Evolutionary conservation across 352 stramenopile genomes (phyloP).

Genomic region (Globisporangium heterothallicum): DNA sequence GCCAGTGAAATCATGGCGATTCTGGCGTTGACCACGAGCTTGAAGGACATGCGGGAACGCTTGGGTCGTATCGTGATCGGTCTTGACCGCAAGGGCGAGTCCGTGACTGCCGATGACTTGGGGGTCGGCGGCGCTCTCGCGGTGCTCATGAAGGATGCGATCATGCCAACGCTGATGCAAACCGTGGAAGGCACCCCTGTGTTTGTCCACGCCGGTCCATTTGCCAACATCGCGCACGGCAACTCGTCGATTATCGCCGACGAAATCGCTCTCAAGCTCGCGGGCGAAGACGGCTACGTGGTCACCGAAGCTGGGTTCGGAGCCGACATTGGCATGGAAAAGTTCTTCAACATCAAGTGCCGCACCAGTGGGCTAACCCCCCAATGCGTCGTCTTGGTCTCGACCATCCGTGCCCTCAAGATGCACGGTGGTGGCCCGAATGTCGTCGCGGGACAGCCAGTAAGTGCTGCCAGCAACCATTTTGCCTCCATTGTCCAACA

Average conservation of each 20-base stretch:
- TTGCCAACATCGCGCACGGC: slow-evolving; percentile 97
- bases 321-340: slow-evolving; percentile 95
- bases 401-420: slow-evolving; percentile 97
- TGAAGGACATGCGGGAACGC: slow-evolving; percentile 93
- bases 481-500: not conserved
- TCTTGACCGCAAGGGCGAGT: slow-evolving; percentile 64
- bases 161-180: slow-evolving; percentile 98
- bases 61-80: slow-evolving; percentile 94
- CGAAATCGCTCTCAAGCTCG: slow-evolving; percentile 91
- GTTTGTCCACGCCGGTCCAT: slow-evolving; percentile 97
- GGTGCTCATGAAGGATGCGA: slow-evolving; percentile 97
- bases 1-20: slow-evolving; percentile 99
- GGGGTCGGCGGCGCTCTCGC: slow-evolving; percentile 94
- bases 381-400: slow-evolving; percentile 96
- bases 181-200: slow-evolving; percentile 95
- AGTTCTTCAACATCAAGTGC: slow-evolving; percentile 99
- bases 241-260: slow-evolving; percentile 98
- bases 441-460: slow-evolving; percentile 90
- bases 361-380: slow-evolving; percentile 92
- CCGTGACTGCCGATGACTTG: slow-evolving; percentile 96
- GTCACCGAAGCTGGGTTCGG: slow-evolving; percentile 98
- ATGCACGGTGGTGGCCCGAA: slow-evolving; percentile 98
- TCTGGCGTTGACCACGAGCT: slow-evolving; percentile 91
- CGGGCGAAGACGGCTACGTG: slow-evolving; percentile 94
- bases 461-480: slow-evolving; percentile 25